phyloP scores from a whole-genome alignment of 2,329 filamentous ascomycete genomes.

The Trichoderma hamatum region DNA sequence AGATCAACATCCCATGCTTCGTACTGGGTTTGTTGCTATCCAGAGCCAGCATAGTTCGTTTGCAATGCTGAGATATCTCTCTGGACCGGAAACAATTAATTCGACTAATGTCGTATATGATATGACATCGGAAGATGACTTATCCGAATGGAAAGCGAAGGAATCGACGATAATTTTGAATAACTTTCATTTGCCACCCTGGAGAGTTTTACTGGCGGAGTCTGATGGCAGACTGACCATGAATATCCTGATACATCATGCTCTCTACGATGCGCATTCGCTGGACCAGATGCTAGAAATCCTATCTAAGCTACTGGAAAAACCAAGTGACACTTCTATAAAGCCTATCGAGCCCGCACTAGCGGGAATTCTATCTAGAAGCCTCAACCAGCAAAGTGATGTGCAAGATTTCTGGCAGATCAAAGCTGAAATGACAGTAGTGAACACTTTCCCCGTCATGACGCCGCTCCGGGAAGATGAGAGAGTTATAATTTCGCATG shows the following conservation, averaged over 20 bases:
- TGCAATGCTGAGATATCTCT: conserved; percentile 69
- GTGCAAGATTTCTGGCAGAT: conserved; percentile 65
- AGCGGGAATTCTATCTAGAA: conserved; percentile 46
- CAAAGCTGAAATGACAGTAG: conserved; percentile 54
- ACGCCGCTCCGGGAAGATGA: conserved; percentile 59
- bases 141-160: conserved; percentile 43
- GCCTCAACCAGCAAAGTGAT: conserved; percentile 36
- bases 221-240: conserved; percentile 36
- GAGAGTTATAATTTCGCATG: conserved; percentile 41
- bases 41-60: conserved; percentile 65
- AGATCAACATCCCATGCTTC: conserved; percentile 68
- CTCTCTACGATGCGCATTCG: conserved; percentile 82
- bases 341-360: conserved; percentile 43
- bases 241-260: conserved; percentile 69
- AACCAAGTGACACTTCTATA: conserved; percentile 26
- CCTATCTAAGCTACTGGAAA: conserved; percentile 46
- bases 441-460: conserved; percentile 76
- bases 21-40: conserved; percentile 71
- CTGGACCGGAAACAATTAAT: neutral
- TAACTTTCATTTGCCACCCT: conserved; percentile 60
- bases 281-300: conserved; percentile 66
- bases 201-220: conserved; percentile 60
- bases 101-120: neutral
- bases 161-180: conserved; percentile 41
- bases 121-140: neutral